Evolutionary conservation across 495 filamentous ascomycete genomes (phyloP), one percentile per base, ranked within the genome.

Genomic region (Glutinoglossum americanum): DNA sequence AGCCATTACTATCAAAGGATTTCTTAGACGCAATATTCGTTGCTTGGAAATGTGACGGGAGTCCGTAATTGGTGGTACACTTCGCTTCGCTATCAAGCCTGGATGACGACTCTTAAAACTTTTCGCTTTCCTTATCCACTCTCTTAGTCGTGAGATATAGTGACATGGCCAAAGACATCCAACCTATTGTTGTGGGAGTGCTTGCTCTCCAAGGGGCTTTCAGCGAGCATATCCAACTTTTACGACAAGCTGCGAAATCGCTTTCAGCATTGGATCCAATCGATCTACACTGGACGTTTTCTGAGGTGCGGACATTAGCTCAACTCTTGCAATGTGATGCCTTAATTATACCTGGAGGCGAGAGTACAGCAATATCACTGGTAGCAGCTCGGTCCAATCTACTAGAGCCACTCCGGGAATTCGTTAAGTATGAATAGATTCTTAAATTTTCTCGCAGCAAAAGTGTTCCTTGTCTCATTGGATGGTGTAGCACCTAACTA

Each of bases 181-280:
- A 23, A 15, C 28, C 32, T 19, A 57, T 60, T 32, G 58, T 54
- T 15, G 32, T 60, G 7, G 58, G 58, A 27, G 58, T 60, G 54
- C 58, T 61, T n/a, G 92, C 92, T 59, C 76, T 98, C 15, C 92
- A 98, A 69, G 92, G 92, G 62, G 89, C 92, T 45, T 96, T 97
- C 64, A 73, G 76, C 64, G 92, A 98, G 66, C 92, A 98, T 71
- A 64, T 94, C 32, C 74, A 80, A 59, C 76, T 94, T 28, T 74
- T 98, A 37, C 76, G 76, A 56, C 74, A 76, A 60, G 92, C 93
- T 2, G 74, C 78, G 0, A 63, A 64, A 2, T 60, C 61, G 35
- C 61, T 77, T 21, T 64, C 68, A 8, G 54, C 67, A 10, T 63
- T 68, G 13, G 15, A 60, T 58, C 49, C 67, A 10, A 63, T 68